phyloP scores from a whole-genome alignment of 2,329 filamentous ascomycete species.

The Botrytis porri region DNA sequence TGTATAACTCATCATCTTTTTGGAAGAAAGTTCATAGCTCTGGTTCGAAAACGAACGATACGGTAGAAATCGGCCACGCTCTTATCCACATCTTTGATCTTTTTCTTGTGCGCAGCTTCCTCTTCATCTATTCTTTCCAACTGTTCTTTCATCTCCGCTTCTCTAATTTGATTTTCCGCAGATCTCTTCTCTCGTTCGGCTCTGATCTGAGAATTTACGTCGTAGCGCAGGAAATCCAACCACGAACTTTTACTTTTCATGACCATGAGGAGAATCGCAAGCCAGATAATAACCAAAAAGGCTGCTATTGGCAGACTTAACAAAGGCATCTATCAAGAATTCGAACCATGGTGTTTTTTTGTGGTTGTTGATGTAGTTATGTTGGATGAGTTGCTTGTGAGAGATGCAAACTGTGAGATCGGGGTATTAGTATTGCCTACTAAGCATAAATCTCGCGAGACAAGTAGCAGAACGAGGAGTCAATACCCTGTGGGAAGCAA shows the following conservation, averaged over 20 bases:
- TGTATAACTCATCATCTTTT: not conserved
- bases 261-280: not conserved
- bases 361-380: not conserved
- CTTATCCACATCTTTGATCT: rapidly evolving
- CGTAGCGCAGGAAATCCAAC: not conserved
- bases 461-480: not conserved
- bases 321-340: not conserved
- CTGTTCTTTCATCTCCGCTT: not conserved
- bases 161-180: not conserved
- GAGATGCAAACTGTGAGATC: not conserved
- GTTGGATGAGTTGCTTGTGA: not conserved
- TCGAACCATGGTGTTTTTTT: not conserved
- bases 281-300: not conserved
- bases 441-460: not conserved
- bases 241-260: not conserved
- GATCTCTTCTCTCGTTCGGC: not conserved
- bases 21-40: not conserved
- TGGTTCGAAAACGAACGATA: not conserved
- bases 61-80: not conserved
- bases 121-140: not conserved
- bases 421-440: not conserved
- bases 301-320: not conserved
- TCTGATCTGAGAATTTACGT: not conserved
- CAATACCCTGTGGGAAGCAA: not conserved
- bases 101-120: not conserved